These are phyloP conservation scores for Capsicum chinense DNA, from an alignment of 257 asterid species.

Conservation along the genomic window DNA sequence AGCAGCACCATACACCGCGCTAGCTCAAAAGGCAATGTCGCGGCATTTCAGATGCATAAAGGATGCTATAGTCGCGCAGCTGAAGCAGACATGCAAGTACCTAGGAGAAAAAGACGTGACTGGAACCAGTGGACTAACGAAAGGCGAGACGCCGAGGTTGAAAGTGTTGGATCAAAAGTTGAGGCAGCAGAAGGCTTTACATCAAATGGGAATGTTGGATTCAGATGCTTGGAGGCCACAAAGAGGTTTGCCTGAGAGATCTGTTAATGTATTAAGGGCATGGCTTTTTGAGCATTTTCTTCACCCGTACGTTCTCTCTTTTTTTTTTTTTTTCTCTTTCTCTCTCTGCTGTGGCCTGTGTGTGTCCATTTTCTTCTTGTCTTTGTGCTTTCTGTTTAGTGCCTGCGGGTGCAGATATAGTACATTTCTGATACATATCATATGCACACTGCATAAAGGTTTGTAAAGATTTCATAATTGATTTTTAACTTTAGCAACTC, in stretches of 20 bases:
- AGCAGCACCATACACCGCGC: conserved; percentile 61
- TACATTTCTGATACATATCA: conserved; percentile 19
- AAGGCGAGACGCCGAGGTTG: conserved; percentile 83
- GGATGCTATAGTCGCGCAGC: conserved; percentile 61
- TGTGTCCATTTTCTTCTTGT: too few relatives aligned
- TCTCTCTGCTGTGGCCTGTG: background rate
- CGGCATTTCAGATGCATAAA: conserved; percentile 76
- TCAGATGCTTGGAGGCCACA: conserved; percentile 86
- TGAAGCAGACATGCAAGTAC: conserved; percentile 57
- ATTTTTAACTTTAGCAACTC: background rate
- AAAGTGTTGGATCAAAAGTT: conserved; percentile 61
- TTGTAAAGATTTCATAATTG: background rate
- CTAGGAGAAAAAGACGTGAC: conserved; percentile 69
- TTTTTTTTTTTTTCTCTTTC: background rate
- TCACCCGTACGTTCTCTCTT: conserved; percentile 56
- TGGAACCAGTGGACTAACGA: conserved; percentile 49
- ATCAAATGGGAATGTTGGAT: conserved; percentile 67
- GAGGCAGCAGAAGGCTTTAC: conserved; percentile 64
- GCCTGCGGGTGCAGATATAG: conserved; percentile 1
- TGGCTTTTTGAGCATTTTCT: conserved; percentile 94
- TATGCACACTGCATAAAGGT: conserved; percentile 14
- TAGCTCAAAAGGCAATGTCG: conserved; percentile 86
- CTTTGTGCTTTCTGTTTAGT: background rate
- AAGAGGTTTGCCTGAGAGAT: conserved; percentile 79
- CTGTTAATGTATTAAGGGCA: conserved; percentile 65